These are phyloP conservation scores for Pythium volutum DNA, from an alignment of 352 stramenopile species.

Conservation along the genomic window DNA sequence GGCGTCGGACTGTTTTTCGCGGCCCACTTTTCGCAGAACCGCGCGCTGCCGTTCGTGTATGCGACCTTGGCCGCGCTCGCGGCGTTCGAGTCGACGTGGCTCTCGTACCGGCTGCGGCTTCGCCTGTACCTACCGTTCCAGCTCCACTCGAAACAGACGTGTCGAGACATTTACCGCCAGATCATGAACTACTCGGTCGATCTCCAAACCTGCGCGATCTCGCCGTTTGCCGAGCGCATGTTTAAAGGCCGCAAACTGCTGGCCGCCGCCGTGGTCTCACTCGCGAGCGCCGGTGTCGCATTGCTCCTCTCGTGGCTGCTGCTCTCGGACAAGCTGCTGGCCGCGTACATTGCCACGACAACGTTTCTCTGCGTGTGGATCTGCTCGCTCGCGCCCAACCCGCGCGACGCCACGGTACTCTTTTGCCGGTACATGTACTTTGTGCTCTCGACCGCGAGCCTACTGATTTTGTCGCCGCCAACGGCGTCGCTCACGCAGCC, in stretches of 20 bases:
- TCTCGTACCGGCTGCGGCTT: slow-evolving; percentile 51
- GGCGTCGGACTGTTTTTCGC: slow-evolving; percentile 34
- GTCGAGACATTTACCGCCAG: slow-evolving; percentile 58
- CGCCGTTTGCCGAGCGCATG: slow-evolving; percentile 39
- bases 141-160: slow-evolving; percentile 67
- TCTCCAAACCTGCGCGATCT: slow-evolving; percentile 49
- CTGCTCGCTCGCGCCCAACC: slow-evolving; percentile 40
- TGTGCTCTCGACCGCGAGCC: slow-evolving; percentile 45
- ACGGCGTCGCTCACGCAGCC: slow-evolving; percentile 4
- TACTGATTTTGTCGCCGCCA: slow-evolving; percentile 28
- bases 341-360: slow-evolving; percentile 41
- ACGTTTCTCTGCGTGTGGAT: slow-evolving; percentile 38
- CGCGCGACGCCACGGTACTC: slow-evolving; percentile 41
- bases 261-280: slow-evolving; percentile 25
- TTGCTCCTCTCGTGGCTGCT: slow-evolving; percentile 11
- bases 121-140: slow-evolving; percentile 64
- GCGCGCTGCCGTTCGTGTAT: slow-evolving; percentile 49
- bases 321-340: slow-evolving; percentile 19
- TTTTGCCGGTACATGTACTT: slow-evolving; percentile 50
- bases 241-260: slow-evolving; percentile 31
- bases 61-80: slow-evolving; percentile 40
- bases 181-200: slow-evolving; percentile 71
- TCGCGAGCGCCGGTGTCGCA: slow-evolving; percentile 8
- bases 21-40: slow-evolving; percentile 34
- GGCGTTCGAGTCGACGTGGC: slow-evolving; percentile 56